phyloP scores from a whole-genome alignment of 2,329 filamentous ascomycete genomes.

The Colletotrichum tropicicola region DNA sequence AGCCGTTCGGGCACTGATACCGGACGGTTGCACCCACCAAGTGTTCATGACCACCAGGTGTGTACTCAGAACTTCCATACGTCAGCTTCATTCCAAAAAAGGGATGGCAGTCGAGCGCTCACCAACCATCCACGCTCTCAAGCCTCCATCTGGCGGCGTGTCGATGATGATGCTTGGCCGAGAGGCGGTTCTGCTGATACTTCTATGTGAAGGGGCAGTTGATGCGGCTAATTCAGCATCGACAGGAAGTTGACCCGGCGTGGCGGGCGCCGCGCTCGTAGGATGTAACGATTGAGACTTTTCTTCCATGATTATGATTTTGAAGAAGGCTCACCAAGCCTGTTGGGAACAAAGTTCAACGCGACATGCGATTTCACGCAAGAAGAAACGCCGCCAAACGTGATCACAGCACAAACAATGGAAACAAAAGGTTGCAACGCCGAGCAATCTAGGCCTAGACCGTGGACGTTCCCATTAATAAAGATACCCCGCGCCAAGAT shows the following conservation, averaged over 20 bases:
- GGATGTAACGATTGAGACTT: neutral
- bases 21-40: constrained; percentile 43
- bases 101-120: constrained; percentile 32
- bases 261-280: neutral
- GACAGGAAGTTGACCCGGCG: neutral
- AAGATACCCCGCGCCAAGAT: constrained; percentile 3
- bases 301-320: neutral
- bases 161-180: constrained; percentile 51
- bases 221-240: neutral
- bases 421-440: neutral
- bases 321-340: no score
- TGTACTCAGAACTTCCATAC: constrained; percentile 43
- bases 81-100: neutral
- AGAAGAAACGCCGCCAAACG: neutral
- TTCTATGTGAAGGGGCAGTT: neutral
- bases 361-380: neutral
- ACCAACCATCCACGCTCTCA: constrained; percentile 56
- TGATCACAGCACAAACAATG: neutral
- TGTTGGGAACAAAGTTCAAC: neutral
- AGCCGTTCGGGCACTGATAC: no score
- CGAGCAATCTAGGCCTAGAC: neutral
- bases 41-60: constrained; percentile 61
- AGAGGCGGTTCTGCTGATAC: constrained; percentile 49
- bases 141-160: constrained; percentile 61
- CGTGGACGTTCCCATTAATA: neutral